Conservation (phyloP, 2,329 filamentous ascomycete genomes). For the Trichoderma koningii region DNA sequence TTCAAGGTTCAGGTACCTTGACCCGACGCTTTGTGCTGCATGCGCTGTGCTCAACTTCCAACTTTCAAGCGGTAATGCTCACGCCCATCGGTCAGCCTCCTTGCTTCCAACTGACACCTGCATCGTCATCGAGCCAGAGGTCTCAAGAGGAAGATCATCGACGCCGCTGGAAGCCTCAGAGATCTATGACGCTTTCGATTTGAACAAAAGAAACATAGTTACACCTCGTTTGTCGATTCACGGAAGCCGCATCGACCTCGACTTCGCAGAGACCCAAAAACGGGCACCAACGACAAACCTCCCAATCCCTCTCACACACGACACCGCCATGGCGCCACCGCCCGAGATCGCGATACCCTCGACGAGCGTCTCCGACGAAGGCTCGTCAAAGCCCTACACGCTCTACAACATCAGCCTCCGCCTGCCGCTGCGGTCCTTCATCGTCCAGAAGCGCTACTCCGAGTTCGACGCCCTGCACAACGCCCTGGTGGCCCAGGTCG, state of each 20-base stretch:
- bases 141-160: neutral
- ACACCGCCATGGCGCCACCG: constrained; percentile 59
- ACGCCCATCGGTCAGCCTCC: too few relatives aligned
- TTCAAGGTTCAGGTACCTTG: too few relatives aligned
- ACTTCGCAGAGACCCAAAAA: neutral
- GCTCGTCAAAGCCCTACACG: constrained; percentile 66
- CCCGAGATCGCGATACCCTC: constrained; percentile 68
- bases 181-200: neutral
- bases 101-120: constrained; percentile 2
- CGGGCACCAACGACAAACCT: neutral
- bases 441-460: constrained; percentile 79
- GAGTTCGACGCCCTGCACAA: constrained; percentile 72
- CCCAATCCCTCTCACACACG: neutral
- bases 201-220: neutral
- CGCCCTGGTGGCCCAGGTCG: constrained; percentile 60
- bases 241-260: neutral
- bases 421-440: constrained; percentile 73
- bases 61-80: too few relatives aligned
- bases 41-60: neutral
- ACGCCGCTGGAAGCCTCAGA: neutral
- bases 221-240: neutral
- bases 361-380: constrained; percentile 59
- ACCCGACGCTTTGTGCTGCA: too few relatives aligned
- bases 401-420: constrained; percentile 78
- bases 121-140: constrained; percentile 19